A percentile compares a stretch with the other conserved stretches of the same genome.
These are phyloP conservation scores for Pulveroboletus sp. DNA, from an alignment of 768 basidiomycete species.

Conservation along the genomic window DNA sequence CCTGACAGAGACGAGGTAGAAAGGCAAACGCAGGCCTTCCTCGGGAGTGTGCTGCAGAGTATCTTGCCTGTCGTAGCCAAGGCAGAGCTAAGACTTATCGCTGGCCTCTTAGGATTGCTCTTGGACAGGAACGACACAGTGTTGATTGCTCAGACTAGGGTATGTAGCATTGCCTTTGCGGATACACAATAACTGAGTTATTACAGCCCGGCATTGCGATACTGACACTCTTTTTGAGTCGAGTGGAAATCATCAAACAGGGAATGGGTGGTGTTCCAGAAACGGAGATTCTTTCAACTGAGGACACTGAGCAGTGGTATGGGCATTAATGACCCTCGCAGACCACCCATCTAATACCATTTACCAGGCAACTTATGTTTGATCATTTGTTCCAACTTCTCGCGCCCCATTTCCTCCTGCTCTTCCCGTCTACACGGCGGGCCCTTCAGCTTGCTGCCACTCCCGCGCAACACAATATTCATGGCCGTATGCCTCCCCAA, in stretches of 20 bases:
- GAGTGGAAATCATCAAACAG: conserved; percentile 91
- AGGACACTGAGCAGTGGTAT: conserved; percentile 82
- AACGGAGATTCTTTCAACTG: conserved; percentile 56
- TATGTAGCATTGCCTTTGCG: conserved; percentile 35
- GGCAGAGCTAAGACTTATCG: conserved; percentile 77
- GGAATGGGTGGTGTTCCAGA: conserved; percentile 52
- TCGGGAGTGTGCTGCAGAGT: conserved; percentile 82
- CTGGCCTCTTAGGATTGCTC: conserved; percentile 81
- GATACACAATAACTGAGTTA: background rate
- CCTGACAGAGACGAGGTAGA: conserved; percentile 69
- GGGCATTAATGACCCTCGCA: background rate
- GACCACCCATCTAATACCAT: conserved; percentile 9
- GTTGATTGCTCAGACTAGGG: conserved; percentile 74
- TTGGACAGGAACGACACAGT: conserved; percentile 76
- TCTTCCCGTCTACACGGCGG: conserved; percentile 91
- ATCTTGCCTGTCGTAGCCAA: conserved; percentile 79
- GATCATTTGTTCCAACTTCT: conserved; percentile 83
- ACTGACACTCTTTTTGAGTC: conserved; percentile 85
- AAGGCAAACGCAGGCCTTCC: conserved; percentile 86
- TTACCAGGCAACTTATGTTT: conserved; percentile 78
- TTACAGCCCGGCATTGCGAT: conserved; percentile 86
- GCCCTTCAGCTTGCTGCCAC: conserved; percentile 38
- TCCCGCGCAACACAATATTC: conserved; percentile 32
- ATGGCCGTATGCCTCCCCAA: conserved; percentile 67
- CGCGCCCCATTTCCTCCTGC: conserved; percentile 65